phyloP scores from a whole-genome alignment of 148 eudicot genomes.

The Salicornia ramosissima region DNA sequence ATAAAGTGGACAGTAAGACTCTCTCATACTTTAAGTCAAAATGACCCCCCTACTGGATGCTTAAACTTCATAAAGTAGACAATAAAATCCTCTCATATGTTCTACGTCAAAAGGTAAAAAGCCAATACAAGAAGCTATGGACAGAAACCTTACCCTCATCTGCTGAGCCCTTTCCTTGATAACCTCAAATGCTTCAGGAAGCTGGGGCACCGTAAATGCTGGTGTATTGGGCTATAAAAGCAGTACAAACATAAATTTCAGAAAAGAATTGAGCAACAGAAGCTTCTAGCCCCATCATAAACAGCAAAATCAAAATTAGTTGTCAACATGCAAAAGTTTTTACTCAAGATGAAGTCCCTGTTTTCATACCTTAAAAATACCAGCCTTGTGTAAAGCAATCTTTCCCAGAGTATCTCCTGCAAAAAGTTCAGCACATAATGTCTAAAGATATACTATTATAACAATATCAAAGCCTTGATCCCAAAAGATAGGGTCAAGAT shows the following conservation, averaged over 20 bases:
- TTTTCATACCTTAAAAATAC: constrained; percentile 69
- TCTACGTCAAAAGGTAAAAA: not conserved
- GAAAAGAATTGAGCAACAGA: constrained; percentile 33
- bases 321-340: constrained; percentile 1
- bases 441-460: constrained; percentile 4
- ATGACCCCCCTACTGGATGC: not conserved
- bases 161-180: constrained; percentile 54
- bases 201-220: constrained; percentile 72
- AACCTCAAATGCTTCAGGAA: constrained; percentile 70
- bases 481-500: too few relatives aligned
- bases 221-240: constrained; percentile 70
- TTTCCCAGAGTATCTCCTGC: constrained; percentile 65
- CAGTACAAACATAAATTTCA: constrained; percentile 50
- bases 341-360: not conserved
- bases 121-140: not conserved
- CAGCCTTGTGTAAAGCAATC: constrained; percentile 86
- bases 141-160: constrained; percentile 37
- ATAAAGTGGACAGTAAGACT: not conserved
- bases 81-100: not conserved
- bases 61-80: not conserved
- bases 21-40: not conserved
- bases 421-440: constrained; percentile 4
- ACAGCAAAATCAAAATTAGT: constrained; percentile 1
- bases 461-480: not conserved
- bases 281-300: constrained; percentile 27